phyloP scores from a whole-genome alignment of 2,329 filamentous ascomycete genomes.

The Beauveria bassiana region DNA sequence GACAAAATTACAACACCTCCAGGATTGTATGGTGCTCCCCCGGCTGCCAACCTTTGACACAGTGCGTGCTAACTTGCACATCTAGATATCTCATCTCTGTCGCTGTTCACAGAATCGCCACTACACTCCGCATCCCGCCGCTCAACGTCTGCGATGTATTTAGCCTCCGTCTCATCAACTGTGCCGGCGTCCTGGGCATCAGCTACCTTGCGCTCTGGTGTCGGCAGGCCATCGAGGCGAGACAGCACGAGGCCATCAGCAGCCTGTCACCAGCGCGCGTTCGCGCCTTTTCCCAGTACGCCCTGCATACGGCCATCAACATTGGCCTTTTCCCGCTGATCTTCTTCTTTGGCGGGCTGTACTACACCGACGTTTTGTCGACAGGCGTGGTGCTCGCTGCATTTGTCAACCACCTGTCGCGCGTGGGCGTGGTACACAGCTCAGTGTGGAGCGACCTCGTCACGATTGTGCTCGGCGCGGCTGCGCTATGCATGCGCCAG shows the following conservation, averaged over 20 bases:
- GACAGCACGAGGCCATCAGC: conserved; percentile 22
- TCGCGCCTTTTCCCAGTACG: conserved; percentile 29
- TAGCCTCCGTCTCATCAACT: conserved; percentile 43
- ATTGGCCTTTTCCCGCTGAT: conserved; percentile 78
- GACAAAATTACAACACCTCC: conserved; percentile 96
- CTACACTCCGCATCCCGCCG: background rate
- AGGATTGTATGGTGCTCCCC: conserved; percentile 53
- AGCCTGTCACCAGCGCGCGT: conserved; percentile 12
- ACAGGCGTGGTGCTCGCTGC: conserved; percentile 65
- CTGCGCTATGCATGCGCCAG: conserved; percentile 72
- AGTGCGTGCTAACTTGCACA: background rate
- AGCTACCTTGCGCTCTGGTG: conserved; percentile 41
- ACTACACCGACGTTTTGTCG: conserved; percentile 89
- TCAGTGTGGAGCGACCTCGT: conserved; percentile 33
- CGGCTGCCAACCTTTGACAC: conserved; percentile 11
- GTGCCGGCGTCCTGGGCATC: conserved; percentile 30
- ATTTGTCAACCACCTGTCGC: conserved; percentile 50
- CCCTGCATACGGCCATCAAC: conserved; percentile 63
- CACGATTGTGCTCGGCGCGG: conserved; percentile 50
- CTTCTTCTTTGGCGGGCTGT: conserved; percentile 93
- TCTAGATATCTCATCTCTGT: conserved; percentile 39
- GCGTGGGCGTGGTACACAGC: conserved; percentile 27
- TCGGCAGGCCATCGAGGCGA: conserved; percentile 42
- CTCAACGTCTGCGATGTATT: conserved; percentile 18
- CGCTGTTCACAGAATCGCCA: background rate